These are phyloP conservation scores for Microdochium bolleyi DNA, from an alignment of 2,329 filamentous ascomycete species.

Conservation along the genomic window DNA sequence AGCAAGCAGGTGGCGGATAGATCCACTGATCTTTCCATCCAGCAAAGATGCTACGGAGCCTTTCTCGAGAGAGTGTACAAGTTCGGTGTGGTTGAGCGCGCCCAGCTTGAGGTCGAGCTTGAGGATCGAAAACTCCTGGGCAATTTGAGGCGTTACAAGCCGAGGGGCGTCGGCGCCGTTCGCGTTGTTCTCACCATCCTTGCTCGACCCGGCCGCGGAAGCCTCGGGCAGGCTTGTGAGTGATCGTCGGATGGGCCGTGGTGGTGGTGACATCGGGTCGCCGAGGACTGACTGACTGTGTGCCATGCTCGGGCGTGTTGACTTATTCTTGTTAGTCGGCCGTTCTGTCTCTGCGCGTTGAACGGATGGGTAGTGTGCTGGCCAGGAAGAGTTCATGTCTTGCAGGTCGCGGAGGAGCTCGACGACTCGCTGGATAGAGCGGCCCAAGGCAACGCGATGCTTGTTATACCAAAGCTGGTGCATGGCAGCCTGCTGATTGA, in stretches of 20 bases:
- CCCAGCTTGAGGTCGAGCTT: constrained; percentile 93
- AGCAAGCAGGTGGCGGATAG: constrained; percentile 80
- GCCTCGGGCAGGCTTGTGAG: constrained; percentile 61
- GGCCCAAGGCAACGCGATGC: constrained; percentile 78
- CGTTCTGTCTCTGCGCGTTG: constrained; percentile 44
- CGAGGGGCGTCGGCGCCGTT: constrained; percentile 57
- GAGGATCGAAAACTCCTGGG: constrained; percentile 90
- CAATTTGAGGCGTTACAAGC: constrained; percentile 83
- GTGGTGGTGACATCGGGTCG: constrained; percentile 31
- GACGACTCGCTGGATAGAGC: constrained; percentile 79
- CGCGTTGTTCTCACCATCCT: constrained; percentile 52
- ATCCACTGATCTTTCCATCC: constrained; percentile 90
- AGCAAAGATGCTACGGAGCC: constrained; percentile 80
- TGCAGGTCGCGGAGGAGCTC: constrained; percentile 78
- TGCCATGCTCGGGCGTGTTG: constrained; percentile 52
- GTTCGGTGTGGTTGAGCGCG: constrained; percentile 73
- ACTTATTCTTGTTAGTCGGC: constrained; percentile 25
- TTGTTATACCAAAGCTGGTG: constrained; percentile 94
- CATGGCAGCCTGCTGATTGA: constrained; percentile 70
- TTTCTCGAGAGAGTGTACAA: constrained; percentile 94
- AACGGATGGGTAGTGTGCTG: constrained; percentile 87
- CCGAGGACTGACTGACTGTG: constrained; percentile 55
- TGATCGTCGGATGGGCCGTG: constrained; percentile 56
- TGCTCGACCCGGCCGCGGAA: constrained; percentile 63
- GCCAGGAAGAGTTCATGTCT: constrained; percentile 86